phyloP scores from a whole-genome alignment of 2,329 filamentous ascomycete genomes.

The Xylariales sp. region DNA sequence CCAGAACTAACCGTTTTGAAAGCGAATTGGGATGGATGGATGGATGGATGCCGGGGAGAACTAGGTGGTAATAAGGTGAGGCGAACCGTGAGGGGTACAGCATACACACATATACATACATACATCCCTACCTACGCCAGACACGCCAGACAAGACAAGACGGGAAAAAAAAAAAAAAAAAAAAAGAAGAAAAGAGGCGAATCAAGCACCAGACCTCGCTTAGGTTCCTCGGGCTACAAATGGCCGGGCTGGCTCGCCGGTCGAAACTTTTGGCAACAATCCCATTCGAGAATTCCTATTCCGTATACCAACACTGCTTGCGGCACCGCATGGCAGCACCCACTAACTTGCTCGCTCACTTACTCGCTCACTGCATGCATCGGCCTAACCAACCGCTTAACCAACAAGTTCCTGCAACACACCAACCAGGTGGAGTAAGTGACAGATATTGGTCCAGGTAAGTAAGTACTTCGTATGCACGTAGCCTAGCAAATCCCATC shows the following conservation, averaged over 20 bases:
- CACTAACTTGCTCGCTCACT: background rate
- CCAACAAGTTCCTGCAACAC: background rate
- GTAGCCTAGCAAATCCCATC: too few relatives aligned
- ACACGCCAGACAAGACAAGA: too few relatives aligned
- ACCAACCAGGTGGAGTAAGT: background rate
- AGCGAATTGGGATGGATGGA: too few relatives aligned
- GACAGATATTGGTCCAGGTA: background rate
- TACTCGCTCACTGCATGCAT: too few relatives aligned
- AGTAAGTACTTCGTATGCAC: too few relatives aligned
- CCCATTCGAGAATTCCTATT: background rate
- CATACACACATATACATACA: background rate
- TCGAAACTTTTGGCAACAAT: background rate
- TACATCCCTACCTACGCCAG: background rate
- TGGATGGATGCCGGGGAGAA: too few relatives aligned
- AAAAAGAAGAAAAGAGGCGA: background rate
- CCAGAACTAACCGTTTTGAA: background rate
- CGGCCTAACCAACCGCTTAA: too few relatives aligned
- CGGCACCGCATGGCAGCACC: background rate
- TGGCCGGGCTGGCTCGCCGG: background rate
- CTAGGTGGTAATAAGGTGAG: conserved; percentile 3
- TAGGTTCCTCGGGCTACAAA: background rate
- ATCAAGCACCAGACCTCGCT: background rate
- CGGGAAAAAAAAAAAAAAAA: too few relatives aligned
- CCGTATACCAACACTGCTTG: background rate
- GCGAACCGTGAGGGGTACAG: background rate